Conservation (phyloP, 139 green algal genomes). For the Pseudopediastrum boryanum region DNA sequence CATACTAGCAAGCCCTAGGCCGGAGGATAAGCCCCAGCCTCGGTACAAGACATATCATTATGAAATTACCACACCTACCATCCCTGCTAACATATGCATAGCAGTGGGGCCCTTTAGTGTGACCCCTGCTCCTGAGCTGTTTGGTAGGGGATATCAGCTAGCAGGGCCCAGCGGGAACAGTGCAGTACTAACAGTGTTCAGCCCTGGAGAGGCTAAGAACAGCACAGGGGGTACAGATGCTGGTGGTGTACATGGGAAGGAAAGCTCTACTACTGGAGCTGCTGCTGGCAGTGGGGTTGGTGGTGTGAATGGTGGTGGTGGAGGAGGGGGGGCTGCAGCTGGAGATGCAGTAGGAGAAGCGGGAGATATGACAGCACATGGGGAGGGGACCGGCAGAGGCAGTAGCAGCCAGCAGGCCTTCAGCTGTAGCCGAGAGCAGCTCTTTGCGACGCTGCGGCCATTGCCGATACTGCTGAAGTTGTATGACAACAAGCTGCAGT, state of each 20-base stretch:
- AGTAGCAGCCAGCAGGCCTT: background rate
- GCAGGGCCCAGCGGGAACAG: background rate
- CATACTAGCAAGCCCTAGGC: background rate
- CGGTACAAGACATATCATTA: conserved; percentile 25
- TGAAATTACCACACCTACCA: background rate
- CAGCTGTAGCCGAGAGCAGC: background rate
- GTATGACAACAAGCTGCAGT: conserved; percentile 20
- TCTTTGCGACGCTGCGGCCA: conserved; percentile 18
- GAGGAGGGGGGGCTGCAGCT: background rate
- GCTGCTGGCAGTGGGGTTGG: background rate
- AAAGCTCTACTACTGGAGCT: background rate
- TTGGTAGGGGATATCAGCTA: background rate
- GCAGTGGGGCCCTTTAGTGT: conserved; percentile 32
- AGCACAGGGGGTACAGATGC: background rate
- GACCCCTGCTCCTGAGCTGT: background rate
- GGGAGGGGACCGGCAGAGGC: background rate
- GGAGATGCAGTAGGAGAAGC: background rate
- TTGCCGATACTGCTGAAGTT: conserved; percentile 17
- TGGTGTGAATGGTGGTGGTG: background rate
- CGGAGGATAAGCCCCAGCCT: conserved; percentile 6
- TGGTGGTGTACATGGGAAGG: background rate
- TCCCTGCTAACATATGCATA: conserved; percentile 19
- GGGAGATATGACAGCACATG: background rate
- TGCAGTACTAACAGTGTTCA: background rate
- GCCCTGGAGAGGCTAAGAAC: conserved; percentile 5